phyloP scores from a whole-genome alignment of 495 filamentous ascomycete species.

The Cenococcum geophilum region DNA sequence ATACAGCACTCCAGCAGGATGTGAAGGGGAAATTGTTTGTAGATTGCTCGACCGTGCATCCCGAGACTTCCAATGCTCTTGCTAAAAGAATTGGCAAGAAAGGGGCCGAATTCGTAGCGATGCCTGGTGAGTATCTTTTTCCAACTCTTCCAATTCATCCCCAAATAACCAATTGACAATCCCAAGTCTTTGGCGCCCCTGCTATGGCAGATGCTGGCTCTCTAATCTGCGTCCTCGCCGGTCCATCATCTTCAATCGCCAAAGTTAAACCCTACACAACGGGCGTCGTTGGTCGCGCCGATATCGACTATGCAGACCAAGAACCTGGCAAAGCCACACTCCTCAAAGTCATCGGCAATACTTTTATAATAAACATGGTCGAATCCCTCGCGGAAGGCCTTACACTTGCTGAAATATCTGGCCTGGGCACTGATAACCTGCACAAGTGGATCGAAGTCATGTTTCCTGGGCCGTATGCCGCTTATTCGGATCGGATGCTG shows the following conservation, averaged over 20 bases:
- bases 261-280: constrained; percentile 67
- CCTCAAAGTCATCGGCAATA: constrained; percentile 82
- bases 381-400: constrained; percentile 71
- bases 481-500: constrained; percentile 69
- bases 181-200: constrained; percentile 69
- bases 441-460: constrained; percentile 62
- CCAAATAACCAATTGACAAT: constrained; percentile 6
- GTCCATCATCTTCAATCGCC: constrained; percentile 53
- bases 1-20: constrained; percentile 41
- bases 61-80: constrained; percentile 65
- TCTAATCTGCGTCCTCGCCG: constrained; percentile 72
- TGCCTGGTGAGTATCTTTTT: constrained; percentile 45
- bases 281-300: constrained; percentile 66
- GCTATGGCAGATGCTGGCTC: constrained; percentile 69
- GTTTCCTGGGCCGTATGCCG: constrained; percentile 58
- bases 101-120: constrained; percentile 69
- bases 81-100: constrained; percentile 49
- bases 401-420: constrained; percentile 72
- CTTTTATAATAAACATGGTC: constrained; percentile 78
- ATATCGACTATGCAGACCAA: constrained; percentile 64
- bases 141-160: not conserved
- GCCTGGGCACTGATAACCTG: constrained; percentile 63
- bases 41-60: constrained; percentile 85
- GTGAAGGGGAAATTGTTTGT: constrained; percentile 66
- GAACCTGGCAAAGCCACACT: constrained; percentile 52